Evolutionary conservation across 2,329 filamentous ascomycete species (phyloP), one percentile per base, ranked within the genome.

Genomic region (Arthroderma uncinatum): DNA sequence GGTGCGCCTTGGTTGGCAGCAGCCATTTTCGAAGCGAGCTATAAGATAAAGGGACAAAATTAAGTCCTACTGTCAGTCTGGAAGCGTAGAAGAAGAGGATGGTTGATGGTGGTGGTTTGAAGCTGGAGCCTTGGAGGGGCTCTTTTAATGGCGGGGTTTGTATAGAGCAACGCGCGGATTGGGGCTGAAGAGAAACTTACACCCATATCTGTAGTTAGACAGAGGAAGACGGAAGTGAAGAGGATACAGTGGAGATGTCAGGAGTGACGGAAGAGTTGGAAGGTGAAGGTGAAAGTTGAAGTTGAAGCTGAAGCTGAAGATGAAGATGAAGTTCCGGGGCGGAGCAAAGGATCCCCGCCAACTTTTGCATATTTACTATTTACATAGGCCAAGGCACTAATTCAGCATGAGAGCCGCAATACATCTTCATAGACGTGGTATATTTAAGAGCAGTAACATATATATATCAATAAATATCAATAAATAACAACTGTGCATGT

Each of bases 1-100:
- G 64, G 69, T 59, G 71, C 68, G 55, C 63, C 68, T 55, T 67
- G 64, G 53, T 65, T 64, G 52, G 68, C 69, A 54, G 74, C 73
- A 50, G 67, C 66, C 52, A 71, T 61, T 62, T 71, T 70, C 12
- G 64, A 66, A 54, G 68, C 68, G 54, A 71, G 64, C 68, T 71
- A 62, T 60, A 34, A 53, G 33, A 12, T n/a, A 37, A 4, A 39
- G 16, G 21, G 37, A 3, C 4, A 14, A 21, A 14, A 39, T 28
- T n/a, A 53, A 23, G 50, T 16, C 16, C 9, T n/a, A 2, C 2
- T 12, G 33, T 37, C 36, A 53, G 21, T 28, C 8, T 21, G 14
- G 8, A 37, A n/a, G 19, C 5, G 30, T 23, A 39, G 23, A 9
- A 23, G 12, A 23, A 30, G 4, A 28, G 53, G 7, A 10, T 14